These are phyloP conservation scores for Termitomyces sp. DNA, from an alignment of 768 basidiomycete species.

Conservation along the genomic window DNA sequence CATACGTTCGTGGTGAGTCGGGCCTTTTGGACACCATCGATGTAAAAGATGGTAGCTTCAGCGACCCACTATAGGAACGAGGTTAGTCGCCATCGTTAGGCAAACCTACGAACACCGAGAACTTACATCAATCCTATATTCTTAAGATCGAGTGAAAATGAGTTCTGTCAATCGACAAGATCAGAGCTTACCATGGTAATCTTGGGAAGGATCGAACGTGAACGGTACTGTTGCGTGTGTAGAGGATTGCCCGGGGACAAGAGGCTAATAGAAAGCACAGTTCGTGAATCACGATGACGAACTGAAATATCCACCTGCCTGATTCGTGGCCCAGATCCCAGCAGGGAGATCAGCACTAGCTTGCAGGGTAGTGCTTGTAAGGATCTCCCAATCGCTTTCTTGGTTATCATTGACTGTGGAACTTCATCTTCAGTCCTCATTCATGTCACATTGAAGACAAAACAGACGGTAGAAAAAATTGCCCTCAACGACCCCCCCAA, in stretches of 20 bases:
- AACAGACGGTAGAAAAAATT: constrained; percentile 30
- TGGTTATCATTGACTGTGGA: constrained; percentile 23
- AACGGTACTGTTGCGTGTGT: constrained; percentile 21
- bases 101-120: not conserved
- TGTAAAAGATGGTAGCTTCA: constrained; percentile 25
- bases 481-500: constrained; percentile 28
- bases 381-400: constrained; percentile 29
- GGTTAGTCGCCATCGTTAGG: not conserved
- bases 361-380: constrained; percentile 26
- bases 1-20: constrained; percentile 25
- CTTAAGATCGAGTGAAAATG: constrained; percentile 9
- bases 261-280: constrained; percentile 11
- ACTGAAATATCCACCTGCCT: constrained; percentile 13
- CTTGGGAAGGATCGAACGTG: constrained; percentile 25
- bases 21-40: constrained; percentile 26
- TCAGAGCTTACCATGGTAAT: constrained; percentile 24
- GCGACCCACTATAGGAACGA: constrained; percentile 20
- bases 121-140: constrained; percentile 30
- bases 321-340: constrained; percentile 32
- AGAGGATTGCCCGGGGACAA: constrained; percentile 12
- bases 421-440: not conserved
- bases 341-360: constrained; percentile 21
- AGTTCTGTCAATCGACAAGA: not conserved
- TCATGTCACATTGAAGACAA: not conserved
- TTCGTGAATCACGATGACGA: not conserved